Evolutionary conservation across 1,284 basidiomycete species (phyloP).

Genomic region (Veloporphyrellus conicus): DNA sequence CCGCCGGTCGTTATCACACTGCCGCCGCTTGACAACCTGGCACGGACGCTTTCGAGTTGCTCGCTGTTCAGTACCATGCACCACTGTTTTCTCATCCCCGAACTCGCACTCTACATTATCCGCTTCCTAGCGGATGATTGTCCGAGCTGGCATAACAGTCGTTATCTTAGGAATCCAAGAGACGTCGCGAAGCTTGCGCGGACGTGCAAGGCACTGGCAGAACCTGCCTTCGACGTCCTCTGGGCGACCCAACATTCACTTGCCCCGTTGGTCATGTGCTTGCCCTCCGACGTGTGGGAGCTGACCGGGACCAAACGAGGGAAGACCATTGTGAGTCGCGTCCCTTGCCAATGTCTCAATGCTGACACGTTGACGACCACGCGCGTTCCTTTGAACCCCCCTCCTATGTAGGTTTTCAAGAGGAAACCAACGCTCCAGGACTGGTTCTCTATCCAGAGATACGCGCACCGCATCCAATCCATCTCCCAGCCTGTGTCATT

Average conservation of each 20-base stretch:
- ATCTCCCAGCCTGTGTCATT: slow-evolving; percentile 25
- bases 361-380: too few species aligned
- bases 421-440: slow-evolving; percentile 19
- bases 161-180: slow-evolving; percentile 18
- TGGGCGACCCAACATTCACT: slow-evolving; percentile 31
- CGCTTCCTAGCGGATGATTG: slow-evolving; percentile 25
- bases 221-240: slow-evolving; percentile 30
- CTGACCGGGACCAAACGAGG: slow-evolving; percentile 7
- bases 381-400: too few species aligned
- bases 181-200: slow-evolving; percentile 28
- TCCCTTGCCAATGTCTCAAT: too few species aligned
- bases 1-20: background rate
- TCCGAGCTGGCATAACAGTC: slow-evolving; percentile 16
- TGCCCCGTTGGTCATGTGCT: slow-evolving; percentile 29
- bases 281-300: slow-evolving; percentile 26
- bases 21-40: background rate
- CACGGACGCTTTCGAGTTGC: background rate
- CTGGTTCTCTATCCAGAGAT: slow-evolving; percentile 23
- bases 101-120: slow-evolving; percentile 27
- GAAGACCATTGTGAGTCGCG: slow-evolving; percentile 25
- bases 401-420: slow-evolving; percentile 20
- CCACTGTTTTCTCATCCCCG: slow-evolving; percentile 24
- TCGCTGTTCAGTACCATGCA: slow-evolving; percentile 21
- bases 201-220: slow-evolving; percentile 29
- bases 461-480: slow-evolving; percentile 25